Conservation (phyloP, 805 yeast species). For the Groenewaldozyma salmanticensis region DNA sequence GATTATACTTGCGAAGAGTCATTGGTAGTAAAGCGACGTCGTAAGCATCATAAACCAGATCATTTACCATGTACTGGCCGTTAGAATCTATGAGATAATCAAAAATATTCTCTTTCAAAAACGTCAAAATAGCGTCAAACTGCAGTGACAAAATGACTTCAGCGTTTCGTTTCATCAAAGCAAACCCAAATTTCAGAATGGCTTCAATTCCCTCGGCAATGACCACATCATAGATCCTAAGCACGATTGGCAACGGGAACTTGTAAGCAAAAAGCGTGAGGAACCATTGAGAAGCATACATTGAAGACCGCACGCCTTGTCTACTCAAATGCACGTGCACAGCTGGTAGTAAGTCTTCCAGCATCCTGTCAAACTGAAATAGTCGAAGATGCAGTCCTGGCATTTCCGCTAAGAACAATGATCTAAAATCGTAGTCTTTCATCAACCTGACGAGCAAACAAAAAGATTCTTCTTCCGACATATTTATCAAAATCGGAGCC, state of each 20-base stretch:
- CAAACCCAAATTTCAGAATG: constrained; percentile 72
- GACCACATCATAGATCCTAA: constrained; percentile 78
- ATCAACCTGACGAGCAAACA: constrained; percentile 70
- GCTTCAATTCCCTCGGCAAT: constrained; percentile 89
- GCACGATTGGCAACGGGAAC: constrained; percentile 81
- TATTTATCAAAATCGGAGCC: constrained; percentile 72
- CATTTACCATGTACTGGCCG: constrained; percentile 50
- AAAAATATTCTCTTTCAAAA: constrained; percentile 71
- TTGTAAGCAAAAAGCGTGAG: constrained; percentile 90
- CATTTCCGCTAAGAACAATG: constrained; percentile 80
- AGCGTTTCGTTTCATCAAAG: constrained; percentile 64
- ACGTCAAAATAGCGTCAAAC: constrained; percentile 71
- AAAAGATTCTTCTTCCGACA: constrained; percentile 78
- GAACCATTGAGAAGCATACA: constrained; percentile 99
- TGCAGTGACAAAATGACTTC: constrained; percentile 45
- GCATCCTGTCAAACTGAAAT: constrained; percentile 81
- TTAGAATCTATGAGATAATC: constrained; percentile 44
- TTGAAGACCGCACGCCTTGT: constrained; percentile 83
- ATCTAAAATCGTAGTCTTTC: constrained; percentile 75
- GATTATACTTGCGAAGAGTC: constrained; percentile 56
- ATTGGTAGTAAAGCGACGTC: constrained; percentile 63
- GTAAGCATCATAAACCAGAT: constrained; percentile 71
- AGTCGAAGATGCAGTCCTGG: constrained; percentile 79
- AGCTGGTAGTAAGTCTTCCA: constrained; percentile 68
- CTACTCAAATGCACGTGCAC: constrained; percentile 66